Evolutionary conservation across 371 early-diverging fungal genomes (phyloP).

Genomic region (Gilbertella persicaria): DNA sequence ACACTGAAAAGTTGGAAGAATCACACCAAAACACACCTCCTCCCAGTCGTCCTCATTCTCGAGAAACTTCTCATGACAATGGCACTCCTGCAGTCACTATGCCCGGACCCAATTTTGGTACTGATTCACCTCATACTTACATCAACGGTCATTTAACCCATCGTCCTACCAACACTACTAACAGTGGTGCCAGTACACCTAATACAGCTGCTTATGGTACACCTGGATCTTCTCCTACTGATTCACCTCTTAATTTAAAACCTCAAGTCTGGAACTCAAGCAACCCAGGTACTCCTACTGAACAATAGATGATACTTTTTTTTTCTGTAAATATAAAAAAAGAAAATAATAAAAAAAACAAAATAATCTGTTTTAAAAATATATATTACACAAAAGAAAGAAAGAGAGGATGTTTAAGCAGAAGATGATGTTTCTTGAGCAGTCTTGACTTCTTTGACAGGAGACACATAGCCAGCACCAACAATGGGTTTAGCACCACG

Average conservation of each 20-base stretch:
- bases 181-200: background rate
- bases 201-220: background rate
- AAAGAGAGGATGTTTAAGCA: background rate
- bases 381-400: background rate
- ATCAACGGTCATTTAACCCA: slow-evolving; percentile 27
- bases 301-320: too few species aligned
- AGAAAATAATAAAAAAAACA: too few species aligned
- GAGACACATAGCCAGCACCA: slow-evolving; percentile 45
- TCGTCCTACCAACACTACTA: slow-evolving; percentile 4
- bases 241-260: slow-evolving; percentile 1
- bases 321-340: too few species aligned
- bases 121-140: slow-evolving; percentile 23
- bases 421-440: background rate
- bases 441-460: background rate
- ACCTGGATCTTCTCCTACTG: slow-evolving; percentile 21
- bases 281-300: background rate
- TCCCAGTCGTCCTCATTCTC: slow-evolving; percentile 33
- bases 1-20: slow-evolving; percentile 10
- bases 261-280: background rate
- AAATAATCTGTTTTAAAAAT: background rate
- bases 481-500: slow-evolving; percentile 57
- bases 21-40: slow-evolving; percentile 30
- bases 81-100: background rate
- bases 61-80: slow-evolving; percentile 23
- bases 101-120: slow-evolving; percentile 10